phyloP scores from a whole-genome alignment of 2,329 filamentous ascomycete genomes.

The Emmonsiellopsis sp. region DNA sequence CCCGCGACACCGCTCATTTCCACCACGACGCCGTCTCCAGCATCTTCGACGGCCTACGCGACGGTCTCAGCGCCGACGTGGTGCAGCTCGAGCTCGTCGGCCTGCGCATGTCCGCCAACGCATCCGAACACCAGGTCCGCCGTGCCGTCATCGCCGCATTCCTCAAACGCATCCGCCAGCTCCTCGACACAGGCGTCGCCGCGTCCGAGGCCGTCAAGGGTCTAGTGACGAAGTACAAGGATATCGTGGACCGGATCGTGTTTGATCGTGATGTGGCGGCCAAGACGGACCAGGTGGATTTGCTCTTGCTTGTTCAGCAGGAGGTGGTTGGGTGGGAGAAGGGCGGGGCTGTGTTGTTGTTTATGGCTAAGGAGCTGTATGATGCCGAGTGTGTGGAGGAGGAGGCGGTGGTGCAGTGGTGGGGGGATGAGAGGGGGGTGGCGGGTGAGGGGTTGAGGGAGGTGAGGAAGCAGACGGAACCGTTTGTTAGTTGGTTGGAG shows the following conservation, averaged over 20 bases:
- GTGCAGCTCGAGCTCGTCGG: slow-evolving; percentile 92
- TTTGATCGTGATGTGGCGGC: slow-evolving; percentile 45
- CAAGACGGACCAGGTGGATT: slow-evolving; percentile 70
- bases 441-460: slow-evolving; percentile 59
- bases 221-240: slow-evolving; percentile 56
- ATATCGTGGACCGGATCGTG: slow-evolving; percentile 50
- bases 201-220: slow-evolving; percentile 56
- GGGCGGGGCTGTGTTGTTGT: slow-evolving; percentile 62
- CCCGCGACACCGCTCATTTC: slow-evolving; percentile 75
- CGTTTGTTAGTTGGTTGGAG: slow-evolving; percentile 76
- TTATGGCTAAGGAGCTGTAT: slow-evolving; percentile 75
- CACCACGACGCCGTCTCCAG: slow-evolving; percentile 79
- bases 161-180: slow-evolving; percentile 67
- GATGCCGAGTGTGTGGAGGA: slow-evolving; percentile 78
- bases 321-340: slow-evolving; percentile 61
- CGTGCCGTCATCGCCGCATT: slow-evolving; percentile 79
- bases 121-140: slow-evolving; percentile 80
- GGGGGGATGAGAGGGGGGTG: slow-evolving; percentile 62
- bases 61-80: slow-evolving; percentile 64
- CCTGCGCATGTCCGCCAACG: slow-evolving; percentile 82
- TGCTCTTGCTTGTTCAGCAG: slow-evolving; percentile 71
- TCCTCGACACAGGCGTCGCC: slow-evolving; percentile 47
- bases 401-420: slow-evolving; percentile 83
- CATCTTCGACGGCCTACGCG: slow-evolving; percentile 74
- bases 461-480: slow-evolving; percentile 64